These are phyloP conservation scores for Colletotrichum liriopes DNA, from an alignment of 2,329 filamentous ascomycete genomes.

Conservation along the genomic window DNA sequence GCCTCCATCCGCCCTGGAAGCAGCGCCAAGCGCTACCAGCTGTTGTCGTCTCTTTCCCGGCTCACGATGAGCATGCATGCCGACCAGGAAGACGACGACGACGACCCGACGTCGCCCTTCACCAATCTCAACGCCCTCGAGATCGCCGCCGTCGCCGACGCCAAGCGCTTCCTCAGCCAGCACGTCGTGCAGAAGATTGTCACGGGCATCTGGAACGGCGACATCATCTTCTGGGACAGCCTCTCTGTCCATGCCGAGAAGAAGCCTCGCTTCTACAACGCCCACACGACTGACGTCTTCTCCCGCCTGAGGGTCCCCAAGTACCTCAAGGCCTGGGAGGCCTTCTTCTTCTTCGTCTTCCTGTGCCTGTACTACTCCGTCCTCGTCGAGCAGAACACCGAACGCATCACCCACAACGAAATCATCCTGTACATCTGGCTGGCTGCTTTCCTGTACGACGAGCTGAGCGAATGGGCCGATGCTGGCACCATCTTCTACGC, in stretches of 20 bases:
- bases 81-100: slow-evolving; percentile 58
- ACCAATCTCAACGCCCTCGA: slow-evolving; percentile 88
- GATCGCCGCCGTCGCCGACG: slow-evolving; percentile 85
- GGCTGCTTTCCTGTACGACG: slow-evolving; percentile 89
- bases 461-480: slow-evolving; percentile 87
- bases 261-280: slow-evolving; percentile 82
- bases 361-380: slow-evolving; percentile 90
- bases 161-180: slow-evolving; percentile 89
- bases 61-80: slow-evolving; percentile 66
- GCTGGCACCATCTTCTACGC: slow-evolving; percentile 90
- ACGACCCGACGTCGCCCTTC: slow-evolving; percentile 80
- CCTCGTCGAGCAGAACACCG: slow-evolving; percentile 79
- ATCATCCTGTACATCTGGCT: slow-evolving; percentile 88
- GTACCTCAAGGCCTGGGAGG: slow-evolving; percentile 89
- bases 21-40: slow-evolving; percentile 61
- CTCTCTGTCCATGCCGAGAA: slow-evolving; percentile 83
- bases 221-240: slow-evolving; percentile 89
- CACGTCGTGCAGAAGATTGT: slow-evolving; percentile 86
- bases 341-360: slow-evolving; percentile 84
- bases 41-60: slow-evolving; percentile 69
- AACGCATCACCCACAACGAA: slow-evolving; percentile 78
- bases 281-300: slow-evolving; percentile 77
- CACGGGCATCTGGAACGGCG: slow-evolving; percentile 87
- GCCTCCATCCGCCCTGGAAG: slow-evolving; percentile 53
- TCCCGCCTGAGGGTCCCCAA: slow-evolving; percentile 84